These are phyloP conservation scores for Neopestalotiopsis clavispora DNA, from an alignment of 2,329 filamentous ascomycete genomes.

Conservation along the genomic window DNA sequence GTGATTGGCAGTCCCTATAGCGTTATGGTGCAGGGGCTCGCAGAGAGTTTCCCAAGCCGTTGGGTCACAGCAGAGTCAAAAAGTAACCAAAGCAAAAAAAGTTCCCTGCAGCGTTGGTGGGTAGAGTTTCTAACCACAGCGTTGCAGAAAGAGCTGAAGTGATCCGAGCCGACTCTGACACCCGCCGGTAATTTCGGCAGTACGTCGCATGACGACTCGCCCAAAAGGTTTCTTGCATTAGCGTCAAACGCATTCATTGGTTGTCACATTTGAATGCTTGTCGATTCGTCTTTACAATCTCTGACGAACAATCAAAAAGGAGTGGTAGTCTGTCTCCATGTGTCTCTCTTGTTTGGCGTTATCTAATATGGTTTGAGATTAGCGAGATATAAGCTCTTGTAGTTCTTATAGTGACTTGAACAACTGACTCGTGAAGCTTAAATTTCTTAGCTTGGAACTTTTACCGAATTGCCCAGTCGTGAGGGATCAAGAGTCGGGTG, in stretches of 20 bases:
- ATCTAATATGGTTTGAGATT: no score
- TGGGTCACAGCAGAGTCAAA: neutral
- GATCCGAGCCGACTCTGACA: neutral
- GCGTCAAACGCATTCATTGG: neutral
- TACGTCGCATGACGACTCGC: neutral
- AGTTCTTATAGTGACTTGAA: no score
- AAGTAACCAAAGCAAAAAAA: neutral
- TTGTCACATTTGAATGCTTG: neutral
- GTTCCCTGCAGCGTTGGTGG: neutral
- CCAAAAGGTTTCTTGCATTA: slow-evolving; percentile 7
- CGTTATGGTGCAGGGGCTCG: neutral
- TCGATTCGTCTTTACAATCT: neutral
- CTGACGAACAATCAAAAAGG: neutral
- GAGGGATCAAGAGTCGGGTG: no score
- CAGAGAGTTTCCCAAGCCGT: neutral
- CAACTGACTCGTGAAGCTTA: no score
- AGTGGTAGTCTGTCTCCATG: neutral
- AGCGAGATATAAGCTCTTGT: no score
- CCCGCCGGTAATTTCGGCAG: neutral
- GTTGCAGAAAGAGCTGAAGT: neutral
- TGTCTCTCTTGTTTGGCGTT: no score
- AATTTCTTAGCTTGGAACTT: no score
- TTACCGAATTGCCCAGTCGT: no score
- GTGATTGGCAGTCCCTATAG: neutral
- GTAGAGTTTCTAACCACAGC: neutral